Evolutionary conservation across 1,284 basidiomycete species (phyloP), one percentile per base, ranked within the genome.

Genomic region (Cerrena zonata): DNA sequence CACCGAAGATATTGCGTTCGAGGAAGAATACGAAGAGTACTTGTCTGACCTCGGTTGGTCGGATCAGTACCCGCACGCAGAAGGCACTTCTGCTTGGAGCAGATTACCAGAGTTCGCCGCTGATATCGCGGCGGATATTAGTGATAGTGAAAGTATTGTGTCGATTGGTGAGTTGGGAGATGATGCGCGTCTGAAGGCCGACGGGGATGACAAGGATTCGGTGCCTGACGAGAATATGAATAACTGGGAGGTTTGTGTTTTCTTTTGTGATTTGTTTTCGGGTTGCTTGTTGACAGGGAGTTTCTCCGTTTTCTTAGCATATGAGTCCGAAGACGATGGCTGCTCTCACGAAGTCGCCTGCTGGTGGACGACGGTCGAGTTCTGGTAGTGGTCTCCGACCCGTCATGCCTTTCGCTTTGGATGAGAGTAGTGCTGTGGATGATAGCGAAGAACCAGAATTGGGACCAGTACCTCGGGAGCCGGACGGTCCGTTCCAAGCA

Each of bases 251-350:
- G 91, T 92, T 57, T 66, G 86, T 62, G 18, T 34, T 18, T 23
- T 26, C n/a, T n/a, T n/a, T n/a, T n/a, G n/a, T n/a, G n/a, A n/a
- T n/a, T n/a, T n/a, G n/a, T 47, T 25, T 23, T n/a, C 34, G 21
- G 40, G 23, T n/a, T n/a, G n/a, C n/a, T n/a, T n/a, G n/a, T n/a
- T n/a, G n/a, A n/a, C n/a, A n/a, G n/a, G n/a, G n/a, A n/a, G n/a
- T n/a, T n/a, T 47, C 27, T 47, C n/a, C n/a, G n/a, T n/a, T n/a
- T 22, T 38, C 52, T 15, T 58, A 94, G 91, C 91, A 94, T 61
- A 90, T 95, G 86, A 94, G 91, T 55, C 91, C 91, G 2, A 89
- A 90, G 67, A 94, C 91, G 2, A 87, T 95, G 80, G 88, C 89
- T 22, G 87, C 91, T 18, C 74, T 95, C 43, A 89, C 92, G 0